These are phyloP conservation scores for Vairimorpha necatrix DNA, from an alignment of 371 early-diverging fungal genomes.

Conservation along the genomic window DNA sequence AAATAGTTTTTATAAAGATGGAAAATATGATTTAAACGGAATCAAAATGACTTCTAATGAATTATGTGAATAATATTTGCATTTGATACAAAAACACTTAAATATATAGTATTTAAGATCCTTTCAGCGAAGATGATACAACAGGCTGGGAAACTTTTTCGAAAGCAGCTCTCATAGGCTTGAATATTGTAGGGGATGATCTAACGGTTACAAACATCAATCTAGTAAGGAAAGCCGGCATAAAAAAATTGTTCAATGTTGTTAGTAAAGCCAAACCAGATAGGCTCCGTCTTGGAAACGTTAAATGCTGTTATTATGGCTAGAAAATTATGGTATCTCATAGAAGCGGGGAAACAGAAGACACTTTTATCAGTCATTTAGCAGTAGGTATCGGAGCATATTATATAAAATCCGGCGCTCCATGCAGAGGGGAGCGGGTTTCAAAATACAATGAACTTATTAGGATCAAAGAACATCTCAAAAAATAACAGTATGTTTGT, in stretches of 20 bases:
- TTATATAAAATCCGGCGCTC: conserved; percentile 97
- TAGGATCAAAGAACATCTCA: conserved; percentile 76
- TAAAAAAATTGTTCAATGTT: conserved; percentile 84
- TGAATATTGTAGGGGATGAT: conserved; percentile 95
- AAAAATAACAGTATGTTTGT: no score
- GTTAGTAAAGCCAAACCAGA: conserved; percentile 96
- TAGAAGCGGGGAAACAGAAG: conserved; percentile 96
- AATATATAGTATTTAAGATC: conserved; percentile 89
- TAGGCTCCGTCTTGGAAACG: conserved; percentile 89
- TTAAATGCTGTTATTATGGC: conserved; percentile 75
- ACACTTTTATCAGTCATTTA: conserved; percentile 91
- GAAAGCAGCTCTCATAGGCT: conserved; percentile 66
- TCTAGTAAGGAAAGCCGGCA: conserved; percentile 78
- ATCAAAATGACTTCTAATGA: conserved; percentile 74
- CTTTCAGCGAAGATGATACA: conserved; percentile 97
- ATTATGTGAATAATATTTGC: conserved; percentile 75
- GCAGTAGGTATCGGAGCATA: conserved; percentile 90
- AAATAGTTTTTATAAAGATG: conserved; percentile 69
- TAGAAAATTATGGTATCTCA: conserved; percentile 90
- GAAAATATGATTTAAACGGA: conserved; percentile 88
- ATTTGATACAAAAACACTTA: conserved; percentile 74
- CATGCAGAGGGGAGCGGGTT: conserved; percentile 88
- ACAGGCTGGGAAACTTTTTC: conserved; percentile 76
- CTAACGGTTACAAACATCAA: conserved; percentile 91
- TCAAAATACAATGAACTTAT: conserved; percentile 96